Evolutionary conservation across 2,329 filamentous ascomycete genomes (phyloP), one percentile per base, ranked within the genome.

Genomic region (Fusarium stilboides): DNA sequence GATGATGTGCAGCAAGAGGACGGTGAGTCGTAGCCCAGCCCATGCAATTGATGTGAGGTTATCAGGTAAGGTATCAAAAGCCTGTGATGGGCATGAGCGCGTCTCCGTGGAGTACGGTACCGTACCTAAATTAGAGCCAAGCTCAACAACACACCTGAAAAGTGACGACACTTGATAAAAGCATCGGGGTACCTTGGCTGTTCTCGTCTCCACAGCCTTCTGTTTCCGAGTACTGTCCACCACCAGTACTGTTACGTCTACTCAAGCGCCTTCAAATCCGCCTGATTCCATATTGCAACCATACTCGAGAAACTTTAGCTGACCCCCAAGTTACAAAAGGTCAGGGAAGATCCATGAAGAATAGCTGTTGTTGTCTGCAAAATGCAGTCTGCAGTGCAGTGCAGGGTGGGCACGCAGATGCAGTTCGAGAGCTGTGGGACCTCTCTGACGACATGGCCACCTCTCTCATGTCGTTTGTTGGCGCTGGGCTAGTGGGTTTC

Each of bases 361-460:
- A 42, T 46, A 52, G 37, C 45, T 43, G 31, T 19, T 54, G 37
- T 43, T 37, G 17, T 39, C 47, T 51, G 36, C 45, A 43, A 20
- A 42, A 42, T 43, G 47, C 46, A 45, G 28, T 40, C 34, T 31
- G 43, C 50, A 37, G 43, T 52, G 45, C 52, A 39, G 45, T 58
- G 57, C 53, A 64, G 49, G 47, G 65, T 62, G 62, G 62, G 45
- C 57, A 70, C 54, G 46, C 28, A 70, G 67, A 50, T 68, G 67
- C 57, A 52, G 67, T 70, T 68, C 67, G 50, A 67, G 67, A 57
- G 57, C 55, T 62, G 67, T 49, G 66, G 58, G 49, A 50, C 49
- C 46, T 64, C 54, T 68, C 53, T 69, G 67, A 64, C 67, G 67
- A 70, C 67, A 69, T 70, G 53, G 57, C 54, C 56, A 65, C 50